Conservation (phyloP, 768 basidiomycete species). For the Termitomyces sp. region DNA sequence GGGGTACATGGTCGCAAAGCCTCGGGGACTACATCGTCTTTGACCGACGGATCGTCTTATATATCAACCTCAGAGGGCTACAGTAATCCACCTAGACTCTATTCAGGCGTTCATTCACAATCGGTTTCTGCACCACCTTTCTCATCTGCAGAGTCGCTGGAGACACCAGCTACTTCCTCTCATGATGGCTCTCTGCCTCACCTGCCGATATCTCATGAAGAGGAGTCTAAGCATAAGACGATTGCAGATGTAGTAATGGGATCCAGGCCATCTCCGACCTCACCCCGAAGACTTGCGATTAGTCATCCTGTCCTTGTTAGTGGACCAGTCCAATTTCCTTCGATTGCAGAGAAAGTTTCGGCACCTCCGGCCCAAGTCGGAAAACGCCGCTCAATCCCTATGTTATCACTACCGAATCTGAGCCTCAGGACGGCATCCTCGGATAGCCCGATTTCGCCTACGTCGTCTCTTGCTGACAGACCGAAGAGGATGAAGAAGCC, state of each 20-base stretch:
- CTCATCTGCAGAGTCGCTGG: slow-evolving; percentile 57
- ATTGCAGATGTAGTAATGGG: slow-evolving; percentile 21
- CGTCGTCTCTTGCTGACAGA: slow-evolving; percentile 24
- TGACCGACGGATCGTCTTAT: slow-evolving; percentile 19
- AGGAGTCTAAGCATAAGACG: slow-evolving; percentile 15
- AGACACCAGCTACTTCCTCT: slow-evolving; percentile 49
- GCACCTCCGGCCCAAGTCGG: slow-evolving; percentile 14
- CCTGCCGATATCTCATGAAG: slow-evolving; percentile 27
- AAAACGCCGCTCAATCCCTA: slow-evolving; percentile 34
- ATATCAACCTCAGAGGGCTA: slow-evolving; percentile 27
- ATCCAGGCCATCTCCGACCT: slow-evolving; percentile 17
- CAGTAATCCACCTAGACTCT: slow-evolving; percentile 8
- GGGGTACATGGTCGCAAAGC: slow-evolving; percentile 5
- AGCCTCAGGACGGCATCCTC: slow-evolving; percentile 19
- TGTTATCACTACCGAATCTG: slow-evolving; percentile 33
- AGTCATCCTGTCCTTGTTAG: slow-evolving; percentile 25
- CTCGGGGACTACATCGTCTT: slow-evolving; percentile 12
- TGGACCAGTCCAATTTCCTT: slow-evolving; percentile 42
- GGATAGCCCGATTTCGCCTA: slow-evolving; percentile 23
- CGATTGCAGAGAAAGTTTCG: slow-evolving; percentile 19
- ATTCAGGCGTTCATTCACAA: slow-evolving; percentile 15
- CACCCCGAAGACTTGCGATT: slow-evolving; percentile 19
- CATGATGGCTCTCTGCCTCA: slow-evolving; percentile 36
- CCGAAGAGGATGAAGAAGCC: slow-evolving; percentile 54
- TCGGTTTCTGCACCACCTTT: slow-evolving; percentile 40